These are phyloP conservation scores for Lathyrus tuberosus DNA, from an alignment of 306 rosid species.

Conservation along the genomic window DNA sequence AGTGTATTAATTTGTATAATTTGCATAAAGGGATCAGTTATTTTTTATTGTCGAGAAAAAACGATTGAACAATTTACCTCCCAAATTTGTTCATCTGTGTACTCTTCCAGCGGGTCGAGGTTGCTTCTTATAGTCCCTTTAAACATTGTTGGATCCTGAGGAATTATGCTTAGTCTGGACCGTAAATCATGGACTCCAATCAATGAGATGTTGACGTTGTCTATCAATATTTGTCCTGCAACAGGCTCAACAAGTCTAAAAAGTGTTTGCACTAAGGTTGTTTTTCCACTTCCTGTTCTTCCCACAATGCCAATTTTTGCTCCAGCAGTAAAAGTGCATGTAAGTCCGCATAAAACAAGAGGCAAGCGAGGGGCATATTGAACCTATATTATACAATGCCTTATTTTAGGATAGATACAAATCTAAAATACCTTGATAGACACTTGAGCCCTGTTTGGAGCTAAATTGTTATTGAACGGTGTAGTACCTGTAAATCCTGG, in stretches of 20 bases:
- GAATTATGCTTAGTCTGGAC: constrained; percentile 78
- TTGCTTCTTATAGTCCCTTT: constrained; percentile 86
- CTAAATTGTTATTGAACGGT: too few species aligned
- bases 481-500: too few species aligned
- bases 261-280: constrained; percentile 78
- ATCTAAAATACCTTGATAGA: not conserved
- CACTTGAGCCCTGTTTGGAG: not conserved
- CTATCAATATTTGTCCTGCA: constrained; percentile 68
- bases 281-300: constrained; percentile 84
- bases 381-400: constrained; percentile 48
- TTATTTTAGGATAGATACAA: not conserved
- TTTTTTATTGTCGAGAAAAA: constrained; percentile 27
- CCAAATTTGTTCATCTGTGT: constrained; percentile 80
- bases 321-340: constrained; percentile 73
- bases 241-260: constrained; percentile 74
- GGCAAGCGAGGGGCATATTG: constrained; percentile 88
- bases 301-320: constrained; percentile 84
- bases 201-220: constrained; percentile 53
- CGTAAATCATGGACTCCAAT: constrained; percentile 78
- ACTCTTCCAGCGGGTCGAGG: constrained; percentile 83
- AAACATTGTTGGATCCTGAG: constrained; percentile 98
- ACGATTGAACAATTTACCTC: constrained; percentile 57
- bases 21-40: constrained; percentile 4
- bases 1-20: not conserved
- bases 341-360: constrained; percentile 73